phyloP scores from a whole-genome alignment of 257 asterid genomes.

The Gentiana straminea region DNA sequence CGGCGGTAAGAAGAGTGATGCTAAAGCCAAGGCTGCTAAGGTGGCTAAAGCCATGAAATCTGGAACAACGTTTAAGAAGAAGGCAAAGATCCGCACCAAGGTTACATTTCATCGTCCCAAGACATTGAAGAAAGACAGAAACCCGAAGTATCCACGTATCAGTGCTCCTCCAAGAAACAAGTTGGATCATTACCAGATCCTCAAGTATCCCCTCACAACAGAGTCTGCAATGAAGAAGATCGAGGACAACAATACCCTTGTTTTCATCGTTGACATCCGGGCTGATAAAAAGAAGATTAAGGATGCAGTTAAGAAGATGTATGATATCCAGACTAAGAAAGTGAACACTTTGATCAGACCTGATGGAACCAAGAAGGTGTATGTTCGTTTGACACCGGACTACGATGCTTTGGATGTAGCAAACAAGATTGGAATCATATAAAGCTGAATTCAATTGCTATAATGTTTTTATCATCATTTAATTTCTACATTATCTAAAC shows the following conservation, averaged over 20 bases:
- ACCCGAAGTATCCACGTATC: conserved; percentile 25
- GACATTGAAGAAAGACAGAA: conserved; percentile 25
- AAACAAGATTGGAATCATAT: too few relatives aligned
- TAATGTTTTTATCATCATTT: too few relatives aligned
- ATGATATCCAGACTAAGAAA: conserved; percentile 14
- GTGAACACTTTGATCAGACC: conserved; percentile 10
- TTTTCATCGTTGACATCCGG: conserved; percentile 28
- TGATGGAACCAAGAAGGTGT: conserved; percentile 28
- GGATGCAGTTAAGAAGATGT: too few relatives aligned
- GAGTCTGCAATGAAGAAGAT: conserved; percentile 31
- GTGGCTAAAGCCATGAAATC: too few relatives aligned
- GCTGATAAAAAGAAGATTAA: too few relatives aligned
- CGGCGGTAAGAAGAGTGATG: too few relatives aligned
- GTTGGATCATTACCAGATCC: conserved; percentile 24
- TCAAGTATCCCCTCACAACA: conserved; percentile 1
- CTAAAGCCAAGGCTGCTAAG: too few relatives aligned
- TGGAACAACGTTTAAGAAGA: neutral
- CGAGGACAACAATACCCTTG: conserved; percentile 28
- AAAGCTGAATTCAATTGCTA: too few relatives aligned
- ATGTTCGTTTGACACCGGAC: neutral
- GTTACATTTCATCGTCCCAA: conserved; percentile 26
- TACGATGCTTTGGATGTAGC: too few relatives aligned
- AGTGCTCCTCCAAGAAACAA: conserved; percentile 28
- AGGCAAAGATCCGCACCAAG: conserved; percentile 23
- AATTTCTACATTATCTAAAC: too few relatives aligned